Evolutionary conservation across 2,329 filamentous ascomycete genomes (phyloP), one percentile per base, ranked within the genome.

Genomic region (Diaporthe sp.): DNA sequence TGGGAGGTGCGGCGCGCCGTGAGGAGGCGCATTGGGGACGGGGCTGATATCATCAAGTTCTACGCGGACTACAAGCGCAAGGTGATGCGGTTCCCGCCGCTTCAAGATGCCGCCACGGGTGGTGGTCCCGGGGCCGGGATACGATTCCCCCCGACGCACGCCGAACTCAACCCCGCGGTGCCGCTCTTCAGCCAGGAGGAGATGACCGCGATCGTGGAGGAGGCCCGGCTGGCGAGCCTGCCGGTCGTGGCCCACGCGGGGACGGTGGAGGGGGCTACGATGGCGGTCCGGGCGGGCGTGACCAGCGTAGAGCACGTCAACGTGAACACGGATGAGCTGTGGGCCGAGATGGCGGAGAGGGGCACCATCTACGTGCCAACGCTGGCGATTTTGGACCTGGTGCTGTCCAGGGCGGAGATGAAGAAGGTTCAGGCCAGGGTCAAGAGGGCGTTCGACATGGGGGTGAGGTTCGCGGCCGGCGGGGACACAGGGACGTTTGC

Each of bases 401-500:
- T 12, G 28, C 57, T 72, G 5, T 37, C 72, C 8, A n/a, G 65
- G 80, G 10, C 77, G 81, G 31, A 81, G 80, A 31, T 75, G 77
- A 39, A 49, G 12, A 76, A 81, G 1, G 77, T 76, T 5, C 80
- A 85, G 4, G 81, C 78, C 2, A 83, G 86, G 39, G 84, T 85
- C 0, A 88, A 87, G 78, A 80, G 79, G 25, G 89, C 88, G 0
- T 85, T 83, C 73, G 84, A 88, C 7, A 72, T 80, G 13, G 89
- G 89, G 0, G 85, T 90, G 25, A 85, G 86, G 69, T 77, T 91
- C 13, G 89, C 88, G 0, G 85, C 85, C 13, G 89, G 89, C 0
- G 89, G 89, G 0, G 89, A 90, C 75, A 90, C 89, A 0, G 89
- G 89, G 1, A 85, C 88, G 0, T 87, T 89, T 74, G 81, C 87